phyloP scores from a whole-genome alignment of 2,329 filamentous ascomycete species.

The Colletotrichum sp. region DNA sequence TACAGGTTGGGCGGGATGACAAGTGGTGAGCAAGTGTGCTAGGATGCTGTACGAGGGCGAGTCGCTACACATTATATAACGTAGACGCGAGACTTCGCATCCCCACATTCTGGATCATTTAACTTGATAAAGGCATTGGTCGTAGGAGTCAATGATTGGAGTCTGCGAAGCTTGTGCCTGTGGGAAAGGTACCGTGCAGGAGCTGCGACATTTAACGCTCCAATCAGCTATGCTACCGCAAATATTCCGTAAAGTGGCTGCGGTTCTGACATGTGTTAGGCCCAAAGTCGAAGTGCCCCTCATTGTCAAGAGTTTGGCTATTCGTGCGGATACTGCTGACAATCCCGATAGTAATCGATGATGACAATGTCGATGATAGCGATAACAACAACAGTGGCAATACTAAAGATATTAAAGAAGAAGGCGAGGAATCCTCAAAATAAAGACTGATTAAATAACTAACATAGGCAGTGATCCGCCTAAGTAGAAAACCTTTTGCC shows the following conservation, averaged over 20 bases:
- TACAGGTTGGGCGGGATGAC: too few species aligned
- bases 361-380: neutral
- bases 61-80: too few species aligned
- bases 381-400: too few species aligned
- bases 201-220: neutral
- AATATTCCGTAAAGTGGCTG: neutral
- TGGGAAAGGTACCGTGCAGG: neutral
- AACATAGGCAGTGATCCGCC: too few species aligned
- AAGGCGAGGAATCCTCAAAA: neutral
- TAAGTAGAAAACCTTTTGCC: too few species aligned
- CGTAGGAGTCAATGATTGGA: neutral
- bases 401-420: rapidly evolving
- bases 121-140: neutral
- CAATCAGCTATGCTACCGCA: neutral
- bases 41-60: too few species aligned
- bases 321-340: neutral
- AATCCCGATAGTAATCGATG: neutral
- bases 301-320: neutral
- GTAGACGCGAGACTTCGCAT: too few species aligned
- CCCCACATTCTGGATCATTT: neutral
- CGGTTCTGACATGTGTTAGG: neutral
- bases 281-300: neutral
- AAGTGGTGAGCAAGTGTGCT: too few species aligned
- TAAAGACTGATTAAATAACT: too few species aligned
- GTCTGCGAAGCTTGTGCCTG: too few species aligned